These are phyloP conservation scores for Aureobasidium pullulans DNA, from an alignment of 2,329 filamentous ascomycete genomes.

Conservation along the genomic window DNA sequence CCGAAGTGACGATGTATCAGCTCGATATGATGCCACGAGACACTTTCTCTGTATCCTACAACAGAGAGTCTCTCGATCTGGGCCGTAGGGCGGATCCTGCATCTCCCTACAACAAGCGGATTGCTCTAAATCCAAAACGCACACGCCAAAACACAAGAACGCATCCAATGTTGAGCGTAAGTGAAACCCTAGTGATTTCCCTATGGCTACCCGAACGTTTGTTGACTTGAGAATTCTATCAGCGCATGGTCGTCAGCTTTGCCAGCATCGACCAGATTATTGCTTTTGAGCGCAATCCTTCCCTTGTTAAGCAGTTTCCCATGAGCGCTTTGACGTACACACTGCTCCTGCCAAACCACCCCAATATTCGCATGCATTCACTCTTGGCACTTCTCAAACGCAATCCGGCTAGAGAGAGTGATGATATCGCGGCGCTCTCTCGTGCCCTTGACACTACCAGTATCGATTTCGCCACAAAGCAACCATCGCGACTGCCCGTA, in stretches of 20 bases:
- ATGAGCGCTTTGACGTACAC: background rate
- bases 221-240: too few species aligned
- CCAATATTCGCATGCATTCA: background rate
- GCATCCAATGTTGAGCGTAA: too few species aligned
- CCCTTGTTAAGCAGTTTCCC: background rate
- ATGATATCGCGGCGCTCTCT: background rate
- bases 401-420: background rate
- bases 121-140: too few species aligned
- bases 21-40: too few species aligned
- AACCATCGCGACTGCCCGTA: background rate
- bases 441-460: background rate
- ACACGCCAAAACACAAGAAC: too few species aligned
- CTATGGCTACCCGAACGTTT: too few species aligned
- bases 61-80: too few species aligned
- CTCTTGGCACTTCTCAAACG: background rate
- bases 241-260: background rate
- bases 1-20: too few species aligned
- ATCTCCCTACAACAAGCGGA: too few species aligned
- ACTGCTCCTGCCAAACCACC: background rate
- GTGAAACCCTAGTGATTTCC: too few species aligned
- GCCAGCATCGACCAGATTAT: background rate
- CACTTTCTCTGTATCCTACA: too few species aligned
- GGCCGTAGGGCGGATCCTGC: too few species aligned
- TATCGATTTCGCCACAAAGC: background rate
- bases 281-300: background rate